Evolutionary conservation across 345 rosid genomes (phyloP).

Genomic region (Camelina sativa): DNA sequence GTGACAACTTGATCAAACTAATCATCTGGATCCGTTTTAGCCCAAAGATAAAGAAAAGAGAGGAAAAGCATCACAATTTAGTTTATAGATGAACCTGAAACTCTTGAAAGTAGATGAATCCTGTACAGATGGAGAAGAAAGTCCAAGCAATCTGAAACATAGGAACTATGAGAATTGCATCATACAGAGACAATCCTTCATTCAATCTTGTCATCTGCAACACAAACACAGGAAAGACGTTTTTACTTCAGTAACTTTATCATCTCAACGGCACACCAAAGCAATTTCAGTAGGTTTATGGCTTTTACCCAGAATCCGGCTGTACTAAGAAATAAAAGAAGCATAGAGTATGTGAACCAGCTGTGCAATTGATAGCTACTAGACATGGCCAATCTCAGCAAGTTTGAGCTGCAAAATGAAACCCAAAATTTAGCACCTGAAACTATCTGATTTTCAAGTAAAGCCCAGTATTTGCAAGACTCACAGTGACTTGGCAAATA

Average conservation of each 20-base stretch:
- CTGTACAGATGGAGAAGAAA: conserved; percentile 98
- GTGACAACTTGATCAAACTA: conserved; percentile 1
- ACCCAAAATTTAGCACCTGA: conserved; percentile 21
- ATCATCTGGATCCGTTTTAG: not conserved
- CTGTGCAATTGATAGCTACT: conserved; percentile 83
- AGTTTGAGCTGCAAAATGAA: conserved; percentile 76
- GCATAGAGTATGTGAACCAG: conserved; percentile 99
- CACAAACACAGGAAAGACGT: conserved; percentile 18
- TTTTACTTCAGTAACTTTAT: conserved; percentile 27
- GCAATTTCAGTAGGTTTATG: conserved; percentile 37
- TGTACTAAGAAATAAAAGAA: conserved; percentile 93
- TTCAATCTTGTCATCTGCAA: conserved; percentile 94
- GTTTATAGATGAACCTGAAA: conserved; percentile 68
- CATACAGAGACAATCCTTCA: conserved; percentile 88
- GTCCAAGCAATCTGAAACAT: conserved; percentile 99
- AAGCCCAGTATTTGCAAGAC: conserved; percentile 39
- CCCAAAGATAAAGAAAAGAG: conserved; percentile 3
- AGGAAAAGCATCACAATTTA: conserved; percentile 2
- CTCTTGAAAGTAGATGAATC: conserved; percentile 97
- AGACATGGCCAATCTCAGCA: conserved; percentile 92
- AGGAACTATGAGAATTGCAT: conserved; percentile 97
- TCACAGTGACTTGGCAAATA: conserved; percentile 98
- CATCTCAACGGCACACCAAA: conserved; percentile 12
- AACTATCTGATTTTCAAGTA: not conserved
- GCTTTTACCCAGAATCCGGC: conserved; percentile 95